phyloP scores from a whole-genome alignment of 2,329 filamentous ascomycete species.

The Ustilaginoidea virens region DNA sequence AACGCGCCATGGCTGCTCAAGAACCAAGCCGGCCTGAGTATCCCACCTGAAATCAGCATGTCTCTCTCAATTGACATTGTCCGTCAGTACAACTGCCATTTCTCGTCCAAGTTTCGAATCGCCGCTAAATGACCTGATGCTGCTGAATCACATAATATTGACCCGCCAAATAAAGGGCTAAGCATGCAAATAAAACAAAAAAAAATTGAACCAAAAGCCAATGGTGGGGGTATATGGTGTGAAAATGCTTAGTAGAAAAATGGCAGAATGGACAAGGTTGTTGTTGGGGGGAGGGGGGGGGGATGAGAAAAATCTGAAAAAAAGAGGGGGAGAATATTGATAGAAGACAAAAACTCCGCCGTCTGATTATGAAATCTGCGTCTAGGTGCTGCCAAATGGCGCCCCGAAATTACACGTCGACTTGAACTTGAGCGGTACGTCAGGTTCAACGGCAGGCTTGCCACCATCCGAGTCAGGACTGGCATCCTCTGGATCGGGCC shows the following conservation, averaged over 20 bases:
- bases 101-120: too few relatives aligned
- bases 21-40: too few relatives aligned
- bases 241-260: neutral
- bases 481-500: conserved; percentile 9
- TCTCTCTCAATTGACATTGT: too few relatives aligned
- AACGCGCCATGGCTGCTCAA: too few relatives aligned
- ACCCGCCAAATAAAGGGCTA: too few relatives aligned
- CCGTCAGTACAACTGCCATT: too few relatives aligned
- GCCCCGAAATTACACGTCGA: conserved; percentile 31
- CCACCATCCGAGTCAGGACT: conserved; percentile 4
- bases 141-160: neutral
- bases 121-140: neutral
- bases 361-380: conserved; percentile 2
- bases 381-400: conserved; percentile 24
- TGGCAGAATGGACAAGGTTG: neutral
- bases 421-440: conserved; percentile 30
- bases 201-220: neutral
- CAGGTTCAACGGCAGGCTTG: conserved; percentile 17
- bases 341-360: too few relatives aligned
- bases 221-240: neutral
- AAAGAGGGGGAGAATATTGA: too few relatives aligned
- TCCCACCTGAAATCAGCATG: too few relatives aligned
- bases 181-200: neutral
- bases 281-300: neutral
- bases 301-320: neutral